Evolutionary conservation across 345 rosid species (phyloP).

Genomic region (Clausena lansium): DNA sequence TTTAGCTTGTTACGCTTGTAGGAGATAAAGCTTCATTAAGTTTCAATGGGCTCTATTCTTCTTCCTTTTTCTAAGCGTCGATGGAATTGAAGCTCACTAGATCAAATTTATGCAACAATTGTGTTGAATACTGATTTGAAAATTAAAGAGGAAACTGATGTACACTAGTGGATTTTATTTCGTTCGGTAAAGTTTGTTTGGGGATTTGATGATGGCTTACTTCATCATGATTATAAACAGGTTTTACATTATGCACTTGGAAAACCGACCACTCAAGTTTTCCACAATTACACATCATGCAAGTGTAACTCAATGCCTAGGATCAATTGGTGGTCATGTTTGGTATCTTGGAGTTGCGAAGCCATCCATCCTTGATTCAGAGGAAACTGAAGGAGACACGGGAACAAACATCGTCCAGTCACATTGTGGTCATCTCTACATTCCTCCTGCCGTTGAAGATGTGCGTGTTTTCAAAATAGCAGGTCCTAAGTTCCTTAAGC

Average conservation of each 20-base stretch:
- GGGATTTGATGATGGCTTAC: not conserved
- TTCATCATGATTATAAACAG: constrained; percentile 23
- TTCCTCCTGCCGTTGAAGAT: constrained; percentile 57
- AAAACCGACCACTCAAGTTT: constrained; percentile 43
- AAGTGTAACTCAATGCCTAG: constrained; percentile 83
- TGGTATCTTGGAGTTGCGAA: constrained; percentile 88
- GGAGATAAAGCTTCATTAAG: not conserved
- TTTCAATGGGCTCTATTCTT: not conserved
- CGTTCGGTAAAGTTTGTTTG: not conserved
- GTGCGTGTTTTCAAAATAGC: constrained; percentile 59
- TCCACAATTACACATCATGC: constrained; percentile 74
- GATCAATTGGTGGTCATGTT: constrained; percentile 64
- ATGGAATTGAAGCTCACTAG: not conserved
- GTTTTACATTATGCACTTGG: constrained; percentile 59
- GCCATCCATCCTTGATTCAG: constrained; percentile 45
- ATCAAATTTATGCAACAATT: not conserved
- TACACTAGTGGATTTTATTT: not conserved
- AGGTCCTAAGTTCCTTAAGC: constrained; percentile 72
- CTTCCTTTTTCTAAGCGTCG: not conserved
- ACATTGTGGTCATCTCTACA: constrained; percentile 51
- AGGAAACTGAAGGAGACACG: constrained; percentile 7
- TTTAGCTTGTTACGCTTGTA: not conserved
- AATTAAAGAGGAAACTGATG: not conserved
- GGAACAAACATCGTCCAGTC: constrained; percentile 30
- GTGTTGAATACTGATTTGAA: not conserved